Base-by-base conservation (phyloP, 1,284 basidiomycete genomes). In the Fistulinella cinereoalba region DNA sequence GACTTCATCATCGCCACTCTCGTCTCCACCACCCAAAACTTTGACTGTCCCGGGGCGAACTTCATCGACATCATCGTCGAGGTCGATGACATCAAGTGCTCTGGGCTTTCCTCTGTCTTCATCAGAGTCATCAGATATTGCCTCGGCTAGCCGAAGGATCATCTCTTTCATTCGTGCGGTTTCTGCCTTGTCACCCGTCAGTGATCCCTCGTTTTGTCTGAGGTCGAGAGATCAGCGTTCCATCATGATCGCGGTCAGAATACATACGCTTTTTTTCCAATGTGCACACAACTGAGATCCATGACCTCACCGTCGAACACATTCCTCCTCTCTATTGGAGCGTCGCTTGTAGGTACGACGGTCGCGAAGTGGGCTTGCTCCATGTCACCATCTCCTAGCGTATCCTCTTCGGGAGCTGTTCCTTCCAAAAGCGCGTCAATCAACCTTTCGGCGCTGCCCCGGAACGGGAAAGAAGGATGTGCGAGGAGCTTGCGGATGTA, bases 91-190 rank as follows among this genome's bases (percentile, higher is more conserved):
- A 48, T 61, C 56, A 24, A 56, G 53, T 24, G 52, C 44, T 45
- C 31, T 53, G 48, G 43, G 32, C 33, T 31, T 50, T 29, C 29
- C 64, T 44, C 56, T 57, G 9, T 79, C 79, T 15, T 83, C 85
- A 16, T 85, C 83, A 13, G 83, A 85, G 19, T 81, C 80, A 33
- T 83, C 77, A 0, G 71, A 74, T 42, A 90, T 79, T 19, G 74
- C 80, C 56, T 91, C 85, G 0, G 81, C 85, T 3, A 88, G 77
- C 21, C 88, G 79, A 13, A 93, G 72, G 54, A 93, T 92, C 47
- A 85, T 84, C 0, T 80, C 80, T 58, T 92, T 92, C 76, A 92
- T 84, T 56, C 84, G 74, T 37, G 85, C 83, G 4, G 83, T 76
- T 56, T 83, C 82, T 2, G 75, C 69, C 4, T 75, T 73, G 54